Conservation (phyloP, 306 rosid species). For the Citrullus amarus region DNA sequence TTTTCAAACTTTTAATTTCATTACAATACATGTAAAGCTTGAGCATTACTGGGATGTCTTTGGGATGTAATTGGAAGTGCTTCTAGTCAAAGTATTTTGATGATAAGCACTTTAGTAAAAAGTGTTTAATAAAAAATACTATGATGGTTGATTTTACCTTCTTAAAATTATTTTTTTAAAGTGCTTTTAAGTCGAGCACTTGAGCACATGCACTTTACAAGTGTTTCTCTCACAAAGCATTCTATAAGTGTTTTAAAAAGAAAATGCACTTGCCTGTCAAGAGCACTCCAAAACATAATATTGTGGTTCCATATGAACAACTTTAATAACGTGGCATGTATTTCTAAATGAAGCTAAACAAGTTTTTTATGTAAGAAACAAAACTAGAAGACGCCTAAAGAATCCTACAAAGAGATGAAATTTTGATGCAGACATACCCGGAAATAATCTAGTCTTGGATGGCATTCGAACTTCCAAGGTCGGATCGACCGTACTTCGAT, state of each 20-base stretch:
- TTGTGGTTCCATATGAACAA: too few relatives aligned
- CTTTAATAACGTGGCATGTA: not conserved
- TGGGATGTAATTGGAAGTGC: not conserved
- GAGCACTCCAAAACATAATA: not conserved
- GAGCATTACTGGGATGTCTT: not conserved
- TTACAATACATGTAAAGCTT: not conserved
- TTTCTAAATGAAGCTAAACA: not conserved
- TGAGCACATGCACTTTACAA: not conserved
- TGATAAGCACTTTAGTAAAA: not conserved
- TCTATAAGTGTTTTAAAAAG: not conserved
- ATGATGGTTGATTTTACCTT: not conserved
- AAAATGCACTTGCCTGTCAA: not conserved
- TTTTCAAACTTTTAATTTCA: not conserved
- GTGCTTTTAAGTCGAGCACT: not conserved
- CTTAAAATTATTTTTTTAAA: not conserved
- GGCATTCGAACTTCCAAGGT: constrained; percentile 17
- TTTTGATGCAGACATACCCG: not conserved
- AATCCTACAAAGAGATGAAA: not conserved
- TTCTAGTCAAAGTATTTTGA: not conserved
- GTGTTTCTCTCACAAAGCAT: not conserved
- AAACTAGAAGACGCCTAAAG: not conserved
- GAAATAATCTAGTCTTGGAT: constrained; percentile 30
- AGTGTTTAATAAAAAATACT: not conserved
- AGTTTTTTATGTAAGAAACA: not conserved
- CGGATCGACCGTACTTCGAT: constrained; percentile 43